These are phyloP conservation scores for Plenodomus tracheiphilus DNA, from an alignment of 2,329 filamentous ascomycete genomes.

Conservation along the genomic window DNA sequence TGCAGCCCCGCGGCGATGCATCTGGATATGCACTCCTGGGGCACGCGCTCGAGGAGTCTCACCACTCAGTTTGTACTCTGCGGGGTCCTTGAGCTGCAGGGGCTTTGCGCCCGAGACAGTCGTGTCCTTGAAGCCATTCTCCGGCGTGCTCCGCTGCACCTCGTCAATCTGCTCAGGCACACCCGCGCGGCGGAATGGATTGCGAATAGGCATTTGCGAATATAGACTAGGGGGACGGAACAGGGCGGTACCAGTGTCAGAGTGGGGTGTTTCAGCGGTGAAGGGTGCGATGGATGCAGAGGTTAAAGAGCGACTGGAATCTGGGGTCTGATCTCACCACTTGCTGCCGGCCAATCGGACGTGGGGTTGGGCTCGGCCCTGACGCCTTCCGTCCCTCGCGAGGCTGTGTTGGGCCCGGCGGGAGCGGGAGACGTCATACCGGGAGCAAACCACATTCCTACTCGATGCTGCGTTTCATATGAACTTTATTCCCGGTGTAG, in stretches of 20 bases:
- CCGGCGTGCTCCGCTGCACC: slow-evolving; percentile 34
- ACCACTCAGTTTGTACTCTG: slow-evolving; percentile 60
- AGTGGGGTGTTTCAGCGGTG: slow-evolving; percentile 22
- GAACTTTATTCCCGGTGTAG: neutral
- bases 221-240: slow-evolving; percentile 12
- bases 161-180: slow-evolving; percentile 39
- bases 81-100: slow-evolving; percentile 49
- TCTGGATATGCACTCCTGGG: slow-evolving; percentile 1
- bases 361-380: slow-evolving; percentile 12
- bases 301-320: slow-evolving; percentile 10
- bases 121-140: slow-evolving; percentile 38
- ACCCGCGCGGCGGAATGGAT: slow-evolving; percentile 45
- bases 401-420: slow-evolving; percentile 1
- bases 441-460: neutral
- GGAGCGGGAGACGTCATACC: slow-evolving; percentile 5
- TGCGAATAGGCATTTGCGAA: slow-evolving; percentile 46
- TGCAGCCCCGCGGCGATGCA: slow-evolving; percentile 4
- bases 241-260: slow-evolving; percentile 18
- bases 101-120: slow-evolving; percentile 44
- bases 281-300: slow-evolving; percentile 17
- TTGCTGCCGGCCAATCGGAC: slow-evolving; percentile 22
- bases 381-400: slow-evolving; percentile 13
- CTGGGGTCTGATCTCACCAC: slow-evolving; percentile 21
- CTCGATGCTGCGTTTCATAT: neutral
- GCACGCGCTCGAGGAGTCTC: slow-evolving; percentile 23